These are phyloP conservation scores for Uronychia setigera DNA, from an alignment of 73 alveolate genomes.

Conservation along the genomic window DNA sequence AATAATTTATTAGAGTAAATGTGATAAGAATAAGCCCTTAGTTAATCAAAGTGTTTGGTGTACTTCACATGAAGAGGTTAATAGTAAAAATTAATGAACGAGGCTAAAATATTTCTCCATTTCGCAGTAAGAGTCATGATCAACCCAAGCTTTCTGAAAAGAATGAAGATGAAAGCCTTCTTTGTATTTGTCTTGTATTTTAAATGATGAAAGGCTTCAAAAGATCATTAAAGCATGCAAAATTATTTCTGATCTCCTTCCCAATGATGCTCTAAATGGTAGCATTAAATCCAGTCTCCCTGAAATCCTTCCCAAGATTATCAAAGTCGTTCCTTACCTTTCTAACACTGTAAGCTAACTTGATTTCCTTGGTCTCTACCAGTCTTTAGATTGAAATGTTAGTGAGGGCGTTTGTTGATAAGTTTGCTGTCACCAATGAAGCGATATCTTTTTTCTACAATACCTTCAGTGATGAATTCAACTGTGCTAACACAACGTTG, in stretches of 20 bases:
- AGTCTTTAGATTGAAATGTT: slow-evolving; percentile 44
- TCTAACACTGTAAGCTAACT: slow-evolving; percentile 37
- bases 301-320: slow-evolving; percentile 55
- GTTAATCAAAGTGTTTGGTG: too few relatives aligned
- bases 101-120: slow-evolving; percentile 60
- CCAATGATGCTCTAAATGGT: slow-evolving; percentile 50
- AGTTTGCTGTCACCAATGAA: slow-evolving; percentile 53
- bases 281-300: slow-evolving; percentile 32
- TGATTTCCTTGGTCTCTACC: background rate
- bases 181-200: slow-evolving; percentile 23
- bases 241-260: slow-evolving; percentile 57
- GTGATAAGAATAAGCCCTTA: too few relatives aligned
- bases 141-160: background rate
- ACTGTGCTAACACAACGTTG: slow-evolving; percentile 2
- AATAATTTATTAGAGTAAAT: too few relatives aligned
- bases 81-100: slow-evolving; percentile 58
- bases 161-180: background rate
- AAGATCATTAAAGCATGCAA: slow-evolving; percentile 62
- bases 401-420: slow-evolving; percentile 40
- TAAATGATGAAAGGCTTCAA: slow-evolving; percentile 48
- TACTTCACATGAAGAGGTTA: too few relatives aligned
- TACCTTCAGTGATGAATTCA: slow-evolving; percentile 37
- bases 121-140: slow-evolving; percentile 63
- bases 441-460: slow-evolving; percentile 36
- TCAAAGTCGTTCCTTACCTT: slow-evolving; percentile 54